Evolutionary conservation across 257 asterid genomes (phyloP), one percentile per base, ranked within the genome.

Genomic region (Haberlea rhodopensis): DNA sequence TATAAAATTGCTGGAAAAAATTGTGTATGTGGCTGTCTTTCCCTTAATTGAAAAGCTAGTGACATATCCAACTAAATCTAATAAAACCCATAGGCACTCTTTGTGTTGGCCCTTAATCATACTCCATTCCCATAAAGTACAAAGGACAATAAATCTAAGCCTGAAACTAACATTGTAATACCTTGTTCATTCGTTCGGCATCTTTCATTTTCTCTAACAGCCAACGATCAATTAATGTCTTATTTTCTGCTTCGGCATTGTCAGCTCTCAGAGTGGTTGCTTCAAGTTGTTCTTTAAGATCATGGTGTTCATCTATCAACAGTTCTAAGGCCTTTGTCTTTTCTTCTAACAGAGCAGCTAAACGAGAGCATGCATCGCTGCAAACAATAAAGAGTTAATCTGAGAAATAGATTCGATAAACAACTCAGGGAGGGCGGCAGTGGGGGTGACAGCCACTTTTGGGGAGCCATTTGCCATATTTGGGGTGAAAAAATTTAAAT

Each of bases 111-210:
- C 11, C 46, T 57, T 26, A 56, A 53, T 19, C 60, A 48, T 34
- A 73, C 34, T 58, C 57, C 46, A 72, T 11, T 19, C 11, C 11
- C 59, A 59, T 63, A 61, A 62, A 19, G 48, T 21, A 66, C 60
- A 56, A 64, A 58, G 10, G 19, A 23, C 16, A 62, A 62, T 18
- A 34, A 63, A 18, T 34, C n/a, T 15, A 40, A n/a, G 24, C 34
- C 22, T 29, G 40, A 27, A 65, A 37, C 31, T 37, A 60, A 51
- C 52, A 49, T 21, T 5, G 61, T 37, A 22, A 28, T 78, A 89
- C 99, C 96, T 94, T 96, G 57, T 94, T 94, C 34, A 94, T 81
- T 62, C 90, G 91, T 63, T 90, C 99, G 66, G 99, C 95, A 60
- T 90, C 95, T 76, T 87, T 80, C 96, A 90, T 94, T 75, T 90